Evolutionary conservation across 805 yeast genomes (phyloP), one percentile per base, ranked within the genome.

Genomic region (Cyberlindnera suaveolens): DNA sequence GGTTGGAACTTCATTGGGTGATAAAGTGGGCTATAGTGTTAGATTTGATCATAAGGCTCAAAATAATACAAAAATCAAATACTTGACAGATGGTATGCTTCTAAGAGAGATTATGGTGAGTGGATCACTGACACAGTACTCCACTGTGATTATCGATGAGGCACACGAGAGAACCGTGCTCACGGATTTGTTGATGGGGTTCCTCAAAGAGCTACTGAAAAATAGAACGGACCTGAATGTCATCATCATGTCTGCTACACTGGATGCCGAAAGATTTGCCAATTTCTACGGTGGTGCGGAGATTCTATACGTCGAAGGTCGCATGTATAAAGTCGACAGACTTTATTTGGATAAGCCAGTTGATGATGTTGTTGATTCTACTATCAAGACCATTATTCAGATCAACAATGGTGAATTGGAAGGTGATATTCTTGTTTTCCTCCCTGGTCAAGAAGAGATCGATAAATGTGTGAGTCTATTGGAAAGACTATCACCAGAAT

Each of bases 401-500:
- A 69, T 90, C 13, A 90, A 93, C 58, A 70, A 74, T 52, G 69
- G 84, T 7, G 96, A 93, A 59, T 40, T 57, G 30, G 75, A 75
- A 29, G 99, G 99, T 37, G 99, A 93, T 61, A 77, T 93, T n/a
- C 65, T 93, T 26, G 91, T 91, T 42, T 93, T 93, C 58, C 66
- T 93, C 42, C 90, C 98, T 0, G 99, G 99, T 48, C 99, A 93
- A 62, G 99, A 93, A 58, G 99, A 93, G 58, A 93, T 93, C 61
- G 99, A 93, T 60, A 83, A 83, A 52, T 82, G 85, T 13, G 88
- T 79, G 1, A 74, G 76, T 14, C 63, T 82, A 1, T 64, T 93
- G 43, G 73, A 68, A 42, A 72, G 74, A 32, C 56, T 83, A 17
- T 75, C 90, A 1, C 84, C 85, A 1, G 71, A 74, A 36, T 62